Base-by-base conservation (phyloP, 2,329 filamentous ascomycete genomes). In the Epichloe brachyelytri region DNA sequence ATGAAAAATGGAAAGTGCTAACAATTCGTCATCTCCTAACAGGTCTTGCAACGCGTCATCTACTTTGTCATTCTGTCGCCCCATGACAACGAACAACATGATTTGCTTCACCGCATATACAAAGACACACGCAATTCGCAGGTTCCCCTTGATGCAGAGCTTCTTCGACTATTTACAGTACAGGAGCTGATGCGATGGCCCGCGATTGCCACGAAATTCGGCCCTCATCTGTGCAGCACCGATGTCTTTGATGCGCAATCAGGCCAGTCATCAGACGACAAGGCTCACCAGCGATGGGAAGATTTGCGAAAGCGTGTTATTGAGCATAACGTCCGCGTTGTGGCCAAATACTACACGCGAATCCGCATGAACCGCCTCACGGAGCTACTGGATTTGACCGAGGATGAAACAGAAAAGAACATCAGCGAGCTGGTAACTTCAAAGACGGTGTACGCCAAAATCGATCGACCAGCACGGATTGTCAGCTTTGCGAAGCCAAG, bases 181-280 rank as follows among this genome's bases (percentile, higher is more conserved):
- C 86, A 87, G 58, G 93, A 98, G 73, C 77, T 98, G 56, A 98
- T 98, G 93, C 86, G 91, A 66, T 98, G 93, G 93, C 91, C 93
- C 11, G 85, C 93, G 66, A 88, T 98, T 38, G 79, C 90, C 36
- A 83, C 91, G 69, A 80, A 86, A 55, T 98, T 94, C 60, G 90
- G 90, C 3, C 84, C 87, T 22, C 88, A 96, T 63, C 78, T 98
- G 43, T 90, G 85, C 70, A 75, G 77, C 59, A 95, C 88, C 8
- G 93, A 98, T 65, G 86, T 98, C 51, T 98, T 98, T 64, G 85
- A 87, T 60, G 77, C 78, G 26, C 74, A 77, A 47, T 67, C 78
- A 57, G 74, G 78, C 56, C 74, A 82, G 58, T 82, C 84, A 5
- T 73, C 76, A 36, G 89, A 96, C 60, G 77, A 84, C 54, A 91